Evolutionary conservation across 2,329 filamentous ascomycete species (phyloP).

Genomic region (Alternaria gaisen): DNA sequence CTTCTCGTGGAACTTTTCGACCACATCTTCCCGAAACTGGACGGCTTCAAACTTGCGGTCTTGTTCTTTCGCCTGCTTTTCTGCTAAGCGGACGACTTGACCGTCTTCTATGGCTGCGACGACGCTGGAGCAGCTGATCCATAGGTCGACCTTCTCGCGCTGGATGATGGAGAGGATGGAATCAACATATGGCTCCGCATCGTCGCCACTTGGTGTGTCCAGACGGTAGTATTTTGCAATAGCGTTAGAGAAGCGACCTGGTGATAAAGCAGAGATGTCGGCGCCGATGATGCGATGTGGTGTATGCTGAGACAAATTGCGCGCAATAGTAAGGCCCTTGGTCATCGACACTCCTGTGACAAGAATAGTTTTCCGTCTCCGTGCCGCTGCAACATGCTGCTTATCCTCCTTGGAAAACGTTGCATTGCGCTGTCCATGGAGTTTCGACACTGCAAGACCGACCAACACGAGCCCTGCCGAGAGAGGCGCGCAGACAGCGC

Average conservation of each 20-base stretch:
- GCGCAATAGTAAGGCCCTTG: conserved; percentile 73
- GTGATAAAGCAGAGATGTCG: conserved; percentile 60
- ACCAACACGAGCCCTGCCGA: conserved; percentile 42
- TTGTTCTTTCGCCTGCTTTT: conserved; percentile 59
- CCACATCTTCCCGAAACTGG: conserved; percentile 67
- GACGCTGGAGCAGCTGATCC: conserved; percentile 78
- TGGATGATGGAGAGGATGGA: conserved; percentile 67
- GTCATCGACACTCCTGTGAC: conserved; percentile 78
- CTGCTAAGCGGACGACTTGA: conserved; percentile 59
- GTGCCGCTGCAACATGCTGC: conserved; percentile 28
- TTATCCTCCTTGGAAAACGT: conserved; percentile 28
- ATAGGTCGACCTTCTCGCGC: conserved; percentile 71
- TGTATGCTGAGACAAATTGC: conserved; percentile 67
- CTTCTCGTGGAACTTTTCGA: conserved; percentile 69
- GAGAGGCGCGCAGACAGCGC: conserved; percentile 60
- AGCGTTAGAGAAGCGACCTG: conserved; percentile 65
- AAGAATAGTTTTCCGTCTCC: conserved; percentile 64
- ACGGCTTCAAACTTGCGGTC: conserved; percentile 68
- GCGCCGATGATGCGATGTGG: conserved; percentile 78
- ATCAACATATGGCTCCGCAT: conserved; percentile 62
- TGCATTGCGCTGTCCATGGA: conserved; percentile 19
- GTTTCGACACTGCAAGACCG: conserved; percentile 37
- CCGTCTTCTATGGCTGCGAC: conserved; percentile 73
- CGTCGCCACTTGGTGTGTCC: conserved; percentile 45
- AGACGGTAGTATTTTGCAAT: conserved; percentile 65